phyloP scores from a whole-genome alignment of 352 stramenopile species.

The Thraustochytrium striatum region DNA sequence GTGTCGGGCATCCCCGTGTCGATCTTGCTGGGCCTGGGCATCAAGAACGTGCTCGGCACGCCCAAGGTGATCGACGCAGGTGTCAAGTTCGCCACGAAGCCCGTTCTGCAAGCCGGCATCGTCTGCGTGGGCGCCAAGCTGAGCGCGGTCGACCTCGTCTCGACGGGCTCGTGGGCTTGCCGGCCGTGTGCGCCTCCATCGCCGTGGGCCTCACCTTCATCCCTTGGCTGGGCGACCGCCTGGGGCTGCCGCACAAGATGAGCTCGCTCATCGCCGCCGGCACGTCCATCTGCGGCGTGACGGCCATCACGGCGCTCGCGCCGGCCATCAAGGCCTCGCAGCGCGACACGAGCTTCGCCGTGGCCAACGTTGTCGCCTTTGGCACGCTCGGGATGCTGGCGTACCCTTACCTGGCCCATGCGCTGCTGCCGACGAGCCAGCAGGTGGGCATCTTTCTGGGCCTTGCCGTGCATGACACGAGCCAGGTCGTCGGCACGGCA shows the following conservation, averaged over 20 bases:
- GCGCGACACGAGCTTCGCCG: constrained; percentile 58
- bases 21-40: constrained; percentile 55
- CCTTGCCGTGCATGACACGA: constrained; percentile 60
- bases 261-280: constrained; percentile 57
- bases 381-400: constrained; percentile 60
- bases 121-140: constrained; percentile 61
- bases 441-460: constrained; percentile 60
- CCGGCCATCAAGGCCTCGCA: constrained; percentile 58
- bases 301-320: constrained; percentile 59
- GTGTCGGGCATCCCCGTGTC: constrained; percentile 60
- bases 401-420: constrained; percentile 60
- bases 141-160: constrained; percentile 56
- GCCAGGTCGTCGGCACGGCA: constrained; percentile 57
- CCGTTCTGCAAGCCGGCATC: constrained; percentile 59
- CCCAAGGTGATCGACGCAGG: constrained; percentile 41
- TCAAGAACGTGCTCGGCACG: constrained; percentile 49
- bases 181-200: constrained; percentile 55
- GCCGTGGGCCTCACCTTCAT: constrained; percentile 58
- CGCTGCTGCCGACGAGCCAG: constrained; percentile 51
- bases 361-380: constrained; percentile 62
- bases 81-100: constrained; percentile 59
- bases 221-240: constrained; percentile 52
- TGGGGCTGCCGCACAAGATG: constrained; percentile 48
- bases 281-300: constrained; percentile 62
- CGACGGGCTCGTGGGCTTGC: constrained; percentile 54